Evolutionary conservation across 345 rosid species (phyloP).

Genomic region (Cardamine chenopodiifolia): DNA sequence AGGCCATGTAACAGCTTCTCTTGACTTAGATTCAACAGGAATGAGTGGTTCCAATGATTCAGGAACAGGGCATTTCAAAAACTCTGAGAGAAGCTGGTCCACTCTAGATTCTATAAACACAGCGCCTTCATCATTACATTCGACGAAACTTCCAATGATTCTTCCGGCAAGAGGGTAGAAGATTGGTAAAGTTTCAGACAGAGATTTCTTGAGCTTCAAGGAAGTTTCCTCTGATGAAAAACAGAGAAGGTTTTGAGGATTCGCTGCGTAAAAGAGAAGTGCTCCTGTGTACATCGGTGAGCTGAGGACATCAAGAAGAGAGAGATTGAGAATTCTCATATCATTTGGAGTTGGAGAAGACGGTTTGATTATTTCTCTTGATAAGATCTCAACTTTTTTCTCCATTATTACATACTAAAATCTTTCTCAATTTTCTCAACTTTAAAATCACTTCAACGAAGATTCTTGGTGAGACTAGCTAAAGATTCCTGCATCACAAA

Average conservation of each 20-base stretch:
- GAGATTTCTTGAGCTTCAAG: conserved; percentile 47
- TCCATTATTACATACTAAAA: conserved; percentile 25
- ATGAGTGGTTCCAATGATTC: conserved; percentile 38
- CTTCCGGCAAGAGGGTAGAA: conserved; percentile 53
- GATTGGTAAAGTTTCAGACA: conserved; percentile 45
- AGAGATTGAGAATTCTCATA: conserved; percentile 30
- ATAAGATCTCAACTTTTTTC: conserved; percentile 36
- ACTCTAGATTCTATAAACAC: conserved; percentile 46
- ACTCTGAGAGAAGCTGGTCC: conserved; percentile 34
- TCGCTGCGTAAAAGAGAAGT: conserved; percentile 36
- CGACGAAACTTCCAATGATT: conserved; percentile 18
- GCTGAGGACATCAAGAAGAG: conserved; percentile 43
- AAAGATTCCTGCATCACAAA: conserved; percentile 36
- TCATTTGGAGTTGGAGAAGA: conserved; percentile 42
- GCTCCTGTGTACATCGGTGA: conserved; percentile 42
- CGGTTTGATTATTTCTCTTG: conserved; percentile 46
- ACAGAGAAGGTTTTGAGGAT: conserved; percentile 18
- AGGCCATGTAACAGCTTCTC: conserved; percentile 37
- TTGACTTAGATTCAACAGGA: conserved; percentile 41
- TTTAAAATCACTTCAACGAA: conserved; percentile 3
- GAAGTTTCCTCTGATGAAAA: conserved; percentile 30
- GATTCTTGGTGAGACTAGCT: conserved; percentile 26
- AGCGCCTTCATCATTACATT: conserved; percentile 50
- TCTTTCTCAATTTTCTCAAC: not conserved
- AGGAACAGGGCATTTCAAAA: conserved; percentile 37